phyloP scores from a whole-genome alignment of 805 yeast genomes.

The Starmerella bacillaris region DNA sequence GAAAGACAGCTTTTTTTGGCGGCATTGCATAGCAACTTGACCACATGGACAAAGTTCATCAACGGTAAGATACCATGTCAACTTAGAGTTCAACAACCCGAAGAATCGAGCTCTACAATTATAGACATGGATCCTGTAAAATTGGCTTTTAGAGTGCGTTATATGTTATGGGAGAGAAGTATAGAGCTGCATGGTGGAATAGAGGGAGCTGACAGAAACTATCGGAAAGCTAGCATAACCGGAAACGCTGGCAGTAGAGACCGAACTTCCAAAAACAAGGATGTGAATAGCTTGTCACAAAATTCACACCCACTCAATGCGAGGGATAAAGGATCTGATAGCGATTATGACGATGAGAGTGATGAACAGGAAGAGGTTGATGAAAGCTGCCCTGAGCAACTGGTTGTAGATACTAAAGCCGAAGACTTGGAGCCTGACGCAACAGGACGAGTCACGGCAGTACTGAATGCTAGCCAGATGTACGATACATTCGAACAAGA shows the following conservation, averaged over 20 bases:
- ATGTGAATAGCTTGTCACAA: too few species aligned
- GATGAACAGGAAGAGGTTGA: slow-evolving; percentile 18
- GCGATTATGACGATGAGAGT: slow-evolving; percentile 26
- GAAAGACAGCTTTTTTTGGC: slow-evolving; percentile 24
- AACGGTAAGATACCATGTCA: slow-evolving; percentile 19
- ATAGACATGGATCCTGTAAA: slow-evolving; percentile 20
- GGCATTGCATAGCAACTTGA: slow-evolving; percentile 20
- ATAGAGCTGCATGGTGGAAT: too few species aligned
- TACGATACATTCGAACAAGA: slow-evolving; percentile 55
- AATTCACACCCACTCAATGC: slow-evolving; percentile 1
- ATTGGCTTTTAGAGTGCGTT: slow-evolving; percentile 25
- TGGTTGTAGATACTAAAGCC: slow-evolving; percentile 12
- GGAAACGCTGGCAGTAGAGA: background rate
- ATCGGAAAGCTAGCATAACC: background rate
- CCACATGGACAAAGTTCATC: slow-evolving; percentile 22
- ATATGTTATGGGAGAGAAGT: slow-evolving; percentile 25
- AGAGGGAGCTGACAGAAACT: too few species aligned
- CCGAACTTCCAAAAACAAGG: background rate
- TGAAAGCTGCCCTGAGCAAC: slow-evolving; percentile 14
- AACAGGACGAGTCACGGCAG: slow-evolving; percentile 20
- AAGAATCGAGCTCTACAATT: slow-evolving; percentile 3
- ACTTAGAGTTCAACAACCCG: slow-evolving; percentile 11
- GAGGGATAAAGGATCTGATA: slow-evolving; percentile 25
- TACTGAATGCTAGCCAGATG: slow-evolving; percentile 33
- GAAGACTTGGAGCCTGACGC: slow-evolving; percentile 15